These are phyloP conservation scores for Colletotrichum orbiculare DNA, from an alignment of 2,329 filamentous ascomycete species.

Conservation along the genomic window DNA sequence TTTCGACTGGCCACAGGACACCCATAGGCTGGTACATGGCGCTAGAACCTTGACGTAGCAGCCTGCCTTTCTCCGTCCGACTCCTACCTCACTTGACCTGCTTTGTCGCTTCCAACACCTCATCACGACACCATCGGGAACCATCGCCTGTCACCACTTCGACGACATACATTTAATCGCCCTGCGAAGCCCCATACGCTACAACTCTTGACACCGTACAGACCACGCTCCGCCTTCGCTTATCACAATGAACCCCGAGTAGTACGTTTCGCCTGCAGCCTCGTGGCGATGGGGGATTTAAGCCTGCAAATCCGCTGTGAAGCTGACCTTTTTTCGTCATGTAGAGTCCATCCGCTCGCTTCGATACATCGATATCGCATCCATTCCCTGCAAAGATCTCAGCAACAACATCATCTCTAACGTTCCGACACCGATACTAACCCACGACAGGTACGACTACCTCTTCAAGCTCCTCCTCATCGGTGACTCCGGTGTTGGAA, in stretches of 20 bases:
- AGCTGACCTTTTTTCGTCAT: slow-evolving; percentile 38
- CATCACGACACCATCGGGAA: slow-evolving; percentile 34
- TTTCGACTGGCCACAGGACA: slow-evolving; percentile 23
- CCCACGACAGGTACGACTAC: slow-evolving; percentile 90
- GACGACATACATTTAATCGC: slow-evolving; percentile 28
- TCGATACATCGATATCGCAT: slow-evolving; percentile 6
- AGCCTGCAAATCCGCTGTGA: slow-evolving; percentile 16
- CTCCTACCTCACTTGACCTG: slow-evolving; percentile 36
- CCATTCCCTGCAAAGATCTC: slow-evolving; percentile 14
- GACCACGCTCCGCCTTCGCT: slow-evolving; percentile 34
- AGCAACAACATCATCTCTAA: slow-evolving; percentile 1
- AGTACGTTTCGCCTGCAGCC: slow-evolving; percentile 67
- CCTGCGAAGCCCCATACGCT: slow-evolving; percentile 14
- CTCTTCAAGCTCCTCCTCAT: slow-evolving; percentile 99
- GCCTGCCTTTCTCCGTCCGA: slow-evolving; percentile 36
- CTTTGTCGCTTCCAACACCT: slow-evolving; percentile 36
- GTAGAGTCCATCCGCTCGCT: slow-evolving; percentile 24
- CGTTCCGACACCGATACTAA: slow-evolving; percentile 40
- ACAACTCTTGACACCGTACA: slow-evolving; percentile 21
- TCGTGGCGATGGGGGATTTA: slow-evolving; percentile 22
- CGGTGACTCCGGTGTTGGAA: slow-evolving; percentile 99
- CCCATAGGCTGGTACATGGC: slow-evolving; percentile 17
- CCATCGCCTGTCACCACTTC: slow-evolving; percentile 30
- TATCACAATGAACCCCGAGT: slow-evolving; percentile 90
- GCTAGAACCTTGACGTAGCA: slow-evolving; percentile 37